Conservation (phyloP, 208 protist species). For the Sergeia podlipaevii region DNA sequence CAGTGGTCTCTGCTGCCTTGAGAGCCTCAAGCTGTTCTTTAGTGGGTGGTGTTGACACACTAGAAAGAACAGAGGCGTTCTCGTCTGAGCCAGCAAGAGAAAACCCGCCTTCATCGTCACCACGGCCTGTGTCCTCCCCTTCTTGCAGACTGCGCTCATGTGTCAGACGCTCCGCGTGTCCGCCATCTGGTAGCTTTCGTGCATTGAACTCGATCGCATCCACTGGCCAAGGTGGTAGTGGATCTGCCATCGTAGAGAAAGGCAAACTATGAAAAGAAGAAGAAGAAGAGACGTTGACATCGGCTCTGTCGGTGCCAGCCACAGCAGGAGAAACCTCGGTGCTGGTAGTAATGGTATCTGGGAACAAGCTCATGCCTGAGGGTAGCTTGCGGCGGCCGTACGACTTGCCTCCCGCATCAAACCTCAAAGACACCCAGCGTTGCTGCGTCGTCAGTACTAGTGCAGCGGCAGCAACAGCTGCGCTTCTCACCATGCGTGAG, state of each 20-base stretch:
- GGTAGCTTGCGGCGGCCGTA: too few relatives aligned
- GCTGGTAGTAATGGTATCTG: neutral
- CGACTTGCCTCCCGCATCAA: too few relatives aligned
- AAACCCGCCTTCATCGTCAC: neutral
- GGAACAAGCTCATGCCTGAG: too few relatives aligned
- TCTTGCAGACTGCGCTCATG: neutral
- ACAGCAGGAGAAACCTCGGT: neutral
- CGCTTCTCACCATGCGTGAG: too few relatives aligned
- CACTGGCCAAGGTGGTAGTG: constrained; percentile 58
- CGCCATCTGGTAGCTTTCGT: constrained; percentile 24
- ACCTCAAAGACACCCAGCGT: too few relatives aligned
- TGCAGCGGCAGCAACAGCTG: too few relatives aligned
- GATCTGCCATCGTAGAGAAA: neutral
- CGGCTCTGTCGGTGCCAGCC: too few relatives aligned
- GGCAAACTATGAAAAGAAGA: neutral
- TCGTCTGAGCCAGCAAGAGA: neutral
- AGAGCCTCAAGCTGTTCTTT: constrained; percentile 5
- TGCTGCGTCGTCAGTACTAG: too few relatives aligned
- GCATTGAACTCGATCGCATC: constrained; percentile 75
- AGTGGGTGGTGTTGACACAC: constrained; percentile 5
- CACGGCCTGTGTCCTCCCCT: neutral
- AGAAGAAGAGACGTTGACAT: too few relatives aligned
- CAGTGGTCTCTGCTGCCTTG: constrained; percentile 14
- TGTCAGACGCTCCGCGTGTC: constrained; percentile 37
- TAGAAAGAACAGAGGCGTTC: too few relatives aligned